Evolutionary conservation across 495 filamentous ascomycete species (phyloP), one percentile per base, ranked within the genome.

Genomic region (Pseudevernia furfuracea): DNA sequence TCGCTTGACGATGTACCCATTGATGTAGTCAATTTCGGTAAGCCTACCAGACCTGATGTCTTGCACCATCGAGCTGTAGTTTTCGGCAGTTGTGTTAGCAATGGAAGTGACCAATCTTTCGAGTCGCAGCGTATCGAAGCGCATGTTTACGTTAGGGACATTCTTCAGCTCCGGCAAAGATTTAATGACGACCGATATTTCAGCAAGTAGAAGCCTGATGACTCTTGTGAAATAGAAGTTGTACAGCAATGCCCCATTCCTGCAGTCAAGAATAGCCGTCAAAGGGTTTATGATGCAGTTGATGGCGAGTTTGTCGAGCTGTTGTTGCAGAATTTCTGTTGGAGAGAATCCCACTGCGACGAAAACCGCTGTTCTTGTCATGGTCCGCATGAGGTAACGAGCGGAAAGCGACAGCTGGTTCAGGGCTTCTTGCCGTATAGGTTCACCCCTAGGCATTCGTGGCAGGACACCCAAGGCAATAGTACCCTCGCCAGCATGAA

Each of bases 11-110:
- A 96, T 80, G 74, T 87, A 96, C 21, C 91, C 92, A 75, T 94
- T 96, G 67, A 96, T 82, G 69, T 88, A 92, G 25, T 87, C 83
- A 61, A 96, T 84, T 73, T 96, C 92, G 3, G 90, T 95, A 59
- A 73, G 68, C 70, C 80, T 82, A 5, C 85, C 79, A 3, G 74
- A 74, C 39, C 76, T 72, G 25, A 93, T 79, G 73, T 96, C 92
- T 70, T 91, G 88, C 30, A 90, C 72, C 91, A 96, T 96, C 4
- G 84, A 87, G 70, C 87, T 91, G 44, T 79, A 81, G 71, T 96
- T 93, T 43, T 80, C 74, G 2, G 74, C 77, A 2, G 88, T 93
- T 66, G 79, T 81, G n/a, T 78, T 72, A 10, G 82, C 85, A 10
- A 89, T 79, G 30, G 76, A 67, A 28, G 85, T 76, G 2, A 84